Base-by-base conservation (phyloP, 208 protist species). In the Trypanosoma conorhini region DNA sequence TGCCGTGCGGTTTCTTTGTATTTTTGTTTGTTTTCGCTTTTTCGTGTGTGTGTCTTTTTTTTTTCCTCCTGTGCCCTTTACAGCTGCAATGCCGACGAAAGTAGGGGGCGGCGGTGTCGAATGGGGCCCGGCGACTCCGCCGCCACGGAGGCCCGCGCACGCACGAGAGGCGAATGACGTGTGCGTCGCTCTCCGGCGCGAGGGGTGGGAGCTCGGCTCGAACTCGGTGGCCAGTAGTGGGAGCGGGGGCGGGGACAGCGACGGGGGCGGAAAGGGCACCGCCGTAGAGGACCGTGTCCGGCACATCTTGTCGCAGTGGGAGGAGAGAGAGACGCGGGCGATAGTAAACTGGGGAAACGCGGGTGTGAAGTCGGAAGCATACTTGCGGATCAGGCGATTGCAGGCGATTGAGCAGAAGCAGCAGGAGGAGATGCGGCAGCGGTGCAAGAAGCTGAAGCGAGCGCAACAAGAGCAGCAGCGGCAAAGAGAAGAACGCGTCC, bases 281-380 rank as follows among this genome's bases (percentile, higher is more conserved):
- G 52, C 9, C 19, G 9, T 79, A 21, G n/a, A 56, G 38, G 42
- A 67, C 22, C 67, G 64, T 52, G 62, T 71, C 62, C 22, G 26
- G 1, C 17, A 35, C 46, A 33, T 79, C 19, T 40, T 79, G 17
- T 40, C 55, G 24, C 9, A 67, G 9, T 74, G 70, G 70, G 70
- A 68, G 46, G 42, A 68, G 26, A 74, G 38, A 26, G 46, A 21
- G 5, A 44, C 46, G n/a, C 10, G 44, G 21, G 51, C 46, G 22
- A 74, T 74, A 40, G 17, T 73, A 5, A 66, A 67, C 22, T 74
- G 64, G 64, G 67, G 67, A 17, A 62, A 51, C 24, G 62, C 68
- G 54, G 63, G 64, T 26, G 67, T 79, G 13, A 70, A 70, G 51
- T 79, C 67, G 1, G 26, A 24, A 12, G 65, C 66, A 38, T 66